Evolutionary conservation across 305 asterid genomes (phyloP).

Genomic region (Rubia peregrina): DNA sequence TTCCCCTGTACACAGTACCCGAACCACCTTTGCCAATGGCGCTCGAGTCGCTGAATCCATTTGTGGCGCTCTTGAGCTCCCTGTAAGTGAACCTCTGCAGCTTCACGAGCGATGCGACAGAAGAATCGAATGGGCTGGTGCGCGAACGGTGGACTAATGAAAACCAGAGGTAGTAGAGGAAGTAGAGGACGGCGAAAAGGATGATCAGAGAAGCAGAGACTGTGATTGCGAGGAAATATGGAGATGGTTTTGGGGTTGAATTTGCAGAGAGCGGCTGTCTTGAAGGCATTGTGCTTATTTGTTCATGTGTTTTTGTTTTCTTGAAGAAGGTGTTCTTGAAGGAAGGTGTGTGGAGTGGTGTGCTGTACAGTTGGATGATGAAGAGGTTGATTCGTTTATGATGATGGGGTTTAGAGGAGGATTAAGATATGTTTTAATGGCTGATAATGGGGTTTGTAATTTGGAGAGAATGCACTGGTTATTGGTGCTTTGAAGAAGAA

Average conservation of each 20-base stretch:
- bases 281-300: constrained; percentile 44
- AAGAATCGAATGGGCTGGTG: constrained; percentile 69
- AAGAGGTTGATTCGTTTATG: constrained; percentile 11
- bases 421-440: constrained; percentile 9
- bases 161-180: constrained; percentile 60
- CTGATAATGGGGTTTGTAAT: constrained; percentile 7
- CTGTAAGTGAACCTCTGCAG: constrained; percentile 64
- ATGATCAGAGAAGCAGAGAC: constrained; percentile 45
- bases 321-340: constrained; percentile 6
- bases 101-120: constrained; percentile 40
- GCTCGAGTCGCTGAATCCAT: constrained; percentile 48
- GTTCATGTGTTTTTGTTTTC: constrained; percentile 4
- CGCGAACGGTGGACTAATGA: constrained; percentile 56
- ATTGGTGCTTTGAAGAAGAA: neutral
- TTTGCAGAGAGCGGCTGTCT: constrained; percentile 43
- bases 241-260: constrained; percentile 37
- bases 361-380: constrained; percentile 37
- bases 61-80: constrained; percentile 71
- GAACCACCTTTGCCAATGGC: constrained; percentile 91
- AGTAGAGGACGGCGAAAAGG: constrained; percentile 55
- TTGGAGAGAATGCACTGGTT: neutral
- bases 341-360: neutral
- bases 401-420: constrained; percentile 13
- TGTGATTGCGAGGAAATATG: constrained; percentile 40
- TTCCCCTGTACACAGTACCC: constrained; percentile 73